Conservation (phyloP, 176 grass and related monocot species). For the barley (Hordeum vulgare) region MorexV3_pseudomolecules_assembly NC_058524.1:531477408-531477907, state of each 20-base stretch:
- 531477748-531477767: conserved; percentile 42
- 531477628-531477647: not conserved
- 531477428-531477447: conserved; percentile 23
- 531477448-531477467: not conserved
- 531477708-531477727: conserved; percentile 25
- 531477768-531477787: conserved; percentile 70
- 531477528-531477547: not conserved
- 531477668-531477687: conserved; percentile 41
- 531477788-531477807: conserved; percentile 32
- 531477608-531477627: not conserved
- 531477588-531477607: not conserved
- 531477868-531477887: conserved; percentile 18
- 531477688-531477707: conserved; percentile 6
- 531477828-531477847: conserved; percentile 19
- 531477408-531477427: not conserved
- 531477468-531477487: not conserved
- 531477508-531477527: not conserved
- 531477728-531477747: conserved; percentile 10
- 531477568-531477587: not conserved
- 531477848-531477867: conserved; percentile 7
- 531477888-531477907: not conserved
- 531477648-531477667: not conserved
- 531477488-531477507: not conserved
- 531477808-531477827: conserved; percentile 49
- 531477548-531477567: conserved; percentile 1